Conservation (phyloP, 306 rosid species). For the Sophora flavescens region DNA sequence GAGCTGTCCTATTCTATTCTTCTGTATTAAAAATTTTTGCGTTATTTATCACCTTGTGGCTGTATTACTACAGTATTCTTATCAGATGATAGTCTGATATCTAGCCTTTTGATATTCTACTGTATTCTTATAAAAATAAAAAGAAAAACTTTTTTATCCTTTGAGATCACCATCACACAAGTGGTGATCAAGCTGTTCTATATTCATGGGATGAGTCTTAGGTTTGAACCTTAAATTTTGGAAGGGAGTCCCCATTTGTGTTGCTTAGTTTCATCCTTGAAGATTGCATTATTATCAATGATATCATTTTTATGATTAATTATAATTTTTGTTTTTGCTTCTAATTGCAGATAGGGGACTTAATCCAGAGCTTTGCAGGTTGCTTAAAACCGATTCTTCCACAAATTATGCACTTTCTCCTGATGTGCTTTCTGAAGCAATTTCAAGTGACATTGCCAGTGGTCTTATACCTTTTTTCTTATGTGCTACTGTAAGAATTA, state of each 20-base stretch:
- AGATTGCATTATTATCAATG: conserved; percentile 8
- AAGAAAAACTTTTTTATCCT: neutral
- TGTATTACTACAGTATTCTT: conserved; percentile 23
- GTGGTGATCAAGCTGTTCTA: neutral
- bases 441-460: conserved; percentile 66
- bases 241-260: neutral
- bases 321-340: conserved; percentile 30
- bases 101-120: conserved; percentile 14
- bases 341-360: conserved; percentile 82
- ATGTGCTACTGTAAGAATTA: conserved; percentile 82
- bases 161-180: conserved; percentile 16
- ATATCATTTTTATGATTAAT: conserved; percentile 25
- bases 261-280: conserved; percentile 31
- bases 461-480: conserved; percentile 90
- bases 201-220: conserved; percentile 3
- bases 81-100: conserved; percentile 10
- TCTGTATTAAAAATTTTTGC: neutral
- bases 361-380: conserved; percentile 83
- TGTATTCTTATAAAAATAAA: neutral
- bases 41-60: neutral
- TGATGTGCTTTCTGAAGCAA: conserved; percentile 66
- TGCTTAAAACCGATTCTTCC: conserved; percentile 72
- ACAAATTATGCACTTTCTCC: conserved; percentile 82
- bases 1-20: neutral
- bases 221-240: conserved; percentile 25